Evolutionary conservation across 202 grass and related monocot genomes (phyloP), one percentile per base, ranked within the genome.

Genomic region (Alloteropsis angusta): DNA sequence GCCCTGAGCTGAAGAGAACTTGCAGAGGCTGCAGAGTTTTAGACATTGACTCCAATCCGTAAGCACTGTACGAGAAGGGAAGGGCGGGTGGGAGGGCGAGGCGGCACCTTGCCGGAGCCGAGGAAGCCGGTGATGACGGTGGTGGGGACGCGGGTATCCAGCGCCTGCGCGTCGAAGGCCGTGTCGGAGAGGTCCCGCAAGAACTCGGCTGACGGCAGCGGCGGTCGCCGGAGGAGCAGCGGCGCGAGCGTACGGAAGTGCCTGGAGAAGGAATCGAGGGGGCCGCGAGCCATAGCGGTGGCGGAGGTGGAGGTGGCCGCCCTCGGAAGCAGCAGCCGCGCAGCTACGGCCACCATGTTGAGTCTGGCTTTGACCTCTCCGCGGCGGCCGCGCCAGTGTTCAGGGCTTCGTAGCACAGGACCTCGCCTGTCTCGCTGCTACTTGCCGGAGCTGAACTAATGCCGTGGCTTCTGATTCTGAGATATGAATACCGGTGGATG

Each of bases 111-210:
- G 72, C 91, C 87, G 45, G 87, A 83, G 37, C 87, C 91, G 14
- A 93, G 91, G 75, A 93, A 93, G 28, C 91, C 91, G 37, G 91
- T 93, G 70, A 93, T 90, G 57, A 93, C 85, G 75, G 91, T 93
- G 59, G 91, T 84, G 4, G 87, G 87, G 25, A 93, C 79, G 78
- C 87, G 88, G 50, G n/a, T 87, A 49, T 90, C 87, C 42, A 90
- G 69, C 74, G 80, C 91, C 70, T 87, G 82, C 10, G 79, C 49
- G 5, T 84, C 79, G 56, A 88, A 87, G 71, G 71, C 8, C 25
- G 42, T 35, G n/a, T 83, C 87, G 35, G 76, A 80, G 59, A 83
- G 80, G 58, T 36, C 28, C 75, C 82, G 71, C n/a, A 17, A n/a
- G 46, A 69, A 79, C 59, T n/a, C 11, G 56, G 49, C 35, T 5